A percentile compares a stretch with the other conserved stretches of the same genome.
These are phyloP conservation scores for Gynostemma pentaphyllum DNA, from an alignment of 306 rosid species.

Conservation along the genomic window DNA sequence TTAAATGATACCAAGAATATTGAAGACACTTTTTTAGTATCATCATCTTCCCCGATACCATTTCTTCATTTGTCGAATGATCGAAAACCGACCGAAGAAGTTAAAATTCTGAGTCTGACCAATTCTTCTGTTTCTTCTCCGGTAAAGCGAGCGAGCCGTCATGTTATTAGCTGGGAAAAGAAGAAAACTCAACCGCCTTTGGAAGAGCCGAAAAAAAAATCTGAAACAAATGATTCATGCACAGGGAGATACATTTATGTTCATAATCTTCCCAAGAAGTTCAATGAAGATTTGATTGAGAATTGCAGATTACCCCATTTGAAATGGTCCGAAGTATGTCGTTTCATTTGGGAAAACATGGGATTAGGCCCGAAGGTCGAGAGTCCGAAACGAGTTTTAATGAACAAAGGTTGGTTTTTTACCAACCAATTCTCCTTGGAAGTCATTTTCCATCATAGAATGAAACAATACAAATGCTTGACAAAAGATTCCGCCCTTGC, in stretches of 20 bases:
- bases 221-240: constrained; percentile 13
- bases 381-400: constrained; percentile 6
- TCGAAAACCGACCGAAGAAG: neutral
- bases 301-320: constrained; percentile 16
- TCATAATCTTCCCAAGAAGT: constrained; percentile 25
- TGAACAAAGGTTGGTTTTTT: constrained; percentile 26
- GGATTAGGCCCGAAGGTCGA: constrained; percentile 30
- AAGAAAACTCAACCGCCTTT: neutral
- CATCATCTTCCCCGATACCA: neutral
- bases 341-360: constrained; percentile 10
- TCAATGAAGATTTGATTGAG: constrained; percentile 22
- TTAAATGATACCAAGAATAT: constrained; percentile 2
- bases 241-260: constrained; percentile 25
- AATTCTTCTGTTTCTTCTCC: neutral
- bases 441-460: constrained; percentile 31
- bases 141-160: neutral
- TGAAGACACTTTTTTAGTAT: constrained; percentile 8
- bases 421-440: constrained; percentile 37
- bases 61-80: neutral
- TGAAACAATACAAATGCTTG: constrained; percentile 34
- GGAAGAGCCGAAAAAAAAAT: neutral
- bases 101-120: neutral
- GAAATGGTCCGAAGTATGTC: constrained; percentile 9
- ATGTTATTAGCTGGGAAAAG: neutral
- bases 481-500: constrained; percentile 30